Evolutionary conservation across 2,329 filamentous ascomycete genomes (phyloP).

Genomic region (Cryoendolithus antarcticus): DNA sequence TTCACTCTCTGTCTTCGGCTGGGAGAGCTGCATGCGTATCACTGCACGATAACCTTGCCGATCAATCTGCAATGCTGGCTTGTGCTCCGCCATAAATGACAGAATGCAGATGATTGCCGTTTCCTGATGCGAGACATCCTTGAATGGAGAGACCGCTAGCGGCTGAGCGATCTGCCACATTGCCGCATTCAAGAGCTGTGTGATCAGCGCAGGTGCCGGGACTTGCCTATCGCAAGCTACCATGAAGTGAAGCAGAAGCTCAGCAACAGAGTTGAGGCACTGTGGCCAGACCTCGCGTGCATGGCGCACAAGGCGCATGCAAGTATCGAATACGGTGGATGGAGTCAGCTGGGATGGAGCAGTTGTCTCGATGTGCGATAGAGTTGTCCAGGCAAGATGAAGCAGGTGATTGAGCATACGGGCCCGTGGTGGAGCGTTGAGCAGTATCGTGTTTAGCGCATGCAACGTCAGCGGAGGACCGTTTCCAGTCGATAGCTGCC

Average conservation of each 20-base stretch:
- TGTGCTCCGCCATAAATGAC: conserved; percentile 42
- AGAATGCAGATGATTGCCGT: conserved; percentile 46
- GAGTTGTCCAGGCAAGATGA: neutral
- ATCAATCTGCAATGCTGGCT: conserved; percentile 44
- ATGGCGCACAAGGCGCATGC: conserved; percentile 38
- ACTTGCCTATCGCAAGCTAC: neutral
- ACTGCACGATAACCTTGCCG: conserved; percentile 46
- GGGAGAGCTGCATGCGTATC: conserved; percentile 43
- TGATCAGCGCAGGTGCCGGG: neutral
- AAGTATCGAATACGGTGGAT: conserved; percentile 24
- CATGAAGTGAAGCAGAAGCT: conserved; percentile 3
- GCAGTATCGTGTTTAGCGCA: no score
- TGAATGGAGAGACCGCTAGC: conserved; percentile 36
- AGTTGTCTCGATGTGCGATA: neutral
- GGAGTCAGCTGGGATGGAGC: no score
- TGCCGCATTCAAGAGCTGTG: conserved; percentile 16
- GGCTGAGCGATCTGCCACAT: conserved; percentile 24
- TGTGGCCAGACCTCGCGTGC: conserved; percentile 38
- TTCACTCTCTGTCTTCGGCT: conserved; percentile 43
- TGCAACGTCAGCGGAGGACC: no score
- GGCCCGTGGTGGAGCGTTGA: no score
- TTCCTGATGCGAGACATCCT: conserved; percentile 38
- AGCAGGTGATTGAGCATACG: no score
- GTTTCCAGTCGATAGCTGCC: no score
- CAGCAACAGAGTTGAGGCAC: conserved; percentile 21